Base-by-base conservation (phyloP, 169 alveolate genomes). In the Perkinsus marinus region DNA sequence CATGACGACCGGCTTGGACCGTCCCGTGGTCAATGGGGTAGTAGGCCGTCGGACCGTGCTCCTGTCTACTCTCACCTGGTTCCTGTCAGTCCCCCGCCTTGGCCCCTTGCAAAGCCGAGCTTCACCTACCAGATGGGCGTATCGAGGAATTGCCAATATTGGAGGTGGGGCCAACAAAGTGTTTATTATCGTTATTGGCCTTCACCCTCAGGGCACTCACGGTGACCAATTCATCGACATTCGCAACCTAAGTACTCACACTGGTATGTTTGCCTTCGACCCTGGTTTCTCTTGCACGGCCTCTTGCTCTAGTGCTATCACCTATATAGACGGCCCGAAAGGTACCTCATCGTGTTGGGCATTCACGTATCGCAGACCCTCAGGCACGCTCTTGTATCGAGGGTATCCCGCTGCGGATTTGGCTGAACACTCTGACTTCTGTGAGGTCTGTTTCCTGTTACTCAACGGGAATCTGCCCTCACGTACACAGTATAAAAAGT, bases 301-400 rank as follows among this genome's bases (percentile, higher is more conserved):
- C 30, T 92, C 96, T 41, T 96, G 97, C 69, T 89, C 94, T 38
- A 94, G 97, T 0, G 93, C 96, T 6, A 96, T 96, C 41, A 96
- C 98, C 30, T 96, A 93, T 91, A 96, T 96, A 39, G 97, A 96
- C 92, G 98, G 98, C 30, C 97, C 94, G 30, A 69, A 94, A 90
- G 98, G 98, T 43, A 90, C 94, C 90, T 9, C 39, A 39, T 90
- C 69, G 26, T 39, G 91, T 41, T 10, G 46, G 46, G 10, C 10
- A 41, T 10, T 41, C 46, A 6, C 46, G 46, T 41, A 10, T 41
- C 10, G 46, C 46, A n/a, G n/a, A n/a, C 91, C 57, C 43, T 79
- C 92, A 69, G 79, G 43, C 9, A 68, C 13, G 7, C 43, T 68
- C 5, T 57, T 68, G 91, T 95, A 26, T 43, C 37, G 39, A 30